phyloP scores from a whole-genome alignment of 23 red algal genomes.

The Chondrus crispus region DNA sequence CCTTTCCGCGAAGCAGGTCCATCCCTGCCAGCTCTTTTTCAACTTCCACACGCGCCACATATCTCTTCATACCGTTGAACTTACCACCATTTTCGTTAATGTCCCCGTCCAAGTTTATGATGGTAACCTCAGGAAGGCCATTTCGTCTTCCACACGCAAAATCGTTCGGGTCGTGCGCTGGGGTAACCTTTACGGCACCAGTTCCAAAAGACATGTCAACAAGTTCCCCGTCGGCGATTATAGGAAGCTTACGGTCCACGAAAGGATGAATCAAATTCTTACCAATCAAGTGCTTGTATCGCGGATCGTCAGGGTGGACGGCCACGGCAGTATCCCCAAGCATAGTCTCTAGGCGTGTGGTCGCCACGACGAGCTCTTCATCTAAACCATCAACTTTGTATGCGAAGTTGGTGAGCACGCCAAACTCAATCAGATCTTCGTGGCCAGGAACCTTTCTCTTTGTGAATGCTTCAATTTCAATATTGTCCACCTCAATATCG shows the following conservation, averaged over 20 bases:
- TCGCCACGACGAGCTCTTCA: conserved; percentile 83
- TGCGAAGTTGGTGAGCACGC: conserved; percentile 90
- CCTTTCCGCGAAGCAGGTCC: conserved; percentile 81
- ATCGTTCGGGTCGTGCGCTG: conserved; percentile 99
- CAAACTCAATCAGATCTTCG: conserved; percentile 86
- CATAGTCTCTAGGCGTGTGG: conserved; percentile 99
- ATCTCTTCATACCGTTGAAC: conserved; percentile 92
- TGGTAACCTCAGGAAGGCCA: conserved; percentile 68
- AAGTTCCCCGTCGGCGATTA: conserved; percentile 87
- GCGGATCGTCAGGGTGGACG: conserved; percentile 93
- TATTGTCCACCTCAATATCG: conserved; percentile 95
- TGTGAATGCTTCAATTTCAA: conserved; percentile 82
- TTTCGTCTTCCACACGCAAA: conserved; percentile 92
- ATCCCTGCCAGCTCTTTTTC: conserved; percentile 74
- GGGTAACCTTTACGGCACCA: conserved; percentile 95
- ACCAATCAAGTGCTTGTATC: conserved; percentile 90
- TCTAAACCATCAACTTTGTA: conserved; percentile 65
- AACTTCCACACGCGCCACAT: conserved; percentile 90
- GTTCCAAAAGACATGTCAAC: conserved; percentile 99
- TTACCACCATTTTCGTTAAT: conserved; percentile 81
- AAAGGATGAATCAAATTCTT: conserved; percentile 78
- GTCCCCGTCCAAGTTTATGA: conserved; percentile 75
- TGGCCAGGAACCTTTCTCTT: conserved; percentile 80
- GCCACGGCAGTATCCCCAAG: conserved; percentile 96
- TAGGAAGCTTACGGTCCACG: conserved; percentile 71